phyloP scores from a whole-genome alignment of 495 filamentous ascomycete species.

The Hypomontagnella submonticulosa region DNA sequence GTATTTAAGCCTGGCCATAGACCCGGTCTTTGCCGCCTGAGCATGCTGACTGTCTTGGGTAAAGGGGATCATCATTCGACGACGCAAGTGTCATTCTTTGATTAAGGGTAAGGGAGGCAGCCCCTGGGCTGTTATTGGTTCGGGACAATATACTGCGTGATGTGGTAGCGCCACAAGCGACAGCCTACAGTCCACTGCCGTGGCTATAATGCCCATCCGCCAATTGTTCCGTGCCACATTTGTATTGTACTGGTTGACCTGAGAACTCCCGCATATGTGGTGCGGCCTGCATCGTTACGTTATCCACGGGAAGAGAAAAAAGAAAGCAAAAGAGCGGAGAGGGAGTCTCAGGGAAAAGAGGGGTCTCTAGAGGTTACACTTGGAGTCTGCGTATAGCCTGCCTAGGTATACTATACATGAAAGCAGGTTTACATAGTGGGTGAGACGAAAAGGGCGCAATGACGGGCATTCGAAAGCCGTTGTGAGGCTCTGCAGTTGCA shows the following conservation, averaged over 20 bases:
- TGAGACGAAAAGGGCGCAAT: slow-evolving; percentile 19
- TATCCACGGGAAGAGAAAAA: not conserved
- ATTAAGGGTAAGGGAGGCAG: not conserved
- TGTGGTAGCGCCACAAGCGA: too few species aligned
- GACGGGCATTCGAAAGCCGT: not conserved
- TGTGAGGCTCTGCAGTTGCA: slow-evolving; percentile 21
- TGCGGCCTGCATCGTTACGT: slow-evolving; percentile 17
- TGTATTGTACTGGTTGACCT: not conserved
- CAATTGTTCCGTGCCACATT: slow-evolving; percentile 29
- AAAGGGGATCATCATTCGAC: slow-evolving; percentile 5
- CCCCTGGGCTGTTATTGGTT: too few species aligned
- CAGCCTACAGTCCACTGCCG: too few species aligned
- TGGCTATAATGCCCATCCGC: slow-evolving; percentile 4
- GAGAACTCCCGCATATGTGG: slow-evolving; percentile 23
- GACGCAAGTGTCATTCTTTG: not conserved
- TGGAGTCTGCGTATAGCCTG: slow-evolving; percentile 24
- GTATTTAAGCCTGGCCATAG: not conserved
- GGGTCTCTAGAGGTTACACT: not conserved
- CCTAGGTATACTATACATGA: slow-evolving; percentile 14
- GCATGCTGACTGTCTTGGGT: not conserved
- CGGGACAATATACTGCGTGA: too few species aligned
- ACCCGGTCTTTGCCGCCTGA: not conserved
- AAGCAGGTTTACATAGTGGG: not conserved
- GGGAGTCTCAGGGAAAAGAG: not conserved
- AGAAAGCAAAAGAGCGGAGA: slow-evolving; percentile 10